phyloP scores from a whole-genome alignment of 1,284 basidiomycete species.

The Rhodotorula sp. region DNA sequence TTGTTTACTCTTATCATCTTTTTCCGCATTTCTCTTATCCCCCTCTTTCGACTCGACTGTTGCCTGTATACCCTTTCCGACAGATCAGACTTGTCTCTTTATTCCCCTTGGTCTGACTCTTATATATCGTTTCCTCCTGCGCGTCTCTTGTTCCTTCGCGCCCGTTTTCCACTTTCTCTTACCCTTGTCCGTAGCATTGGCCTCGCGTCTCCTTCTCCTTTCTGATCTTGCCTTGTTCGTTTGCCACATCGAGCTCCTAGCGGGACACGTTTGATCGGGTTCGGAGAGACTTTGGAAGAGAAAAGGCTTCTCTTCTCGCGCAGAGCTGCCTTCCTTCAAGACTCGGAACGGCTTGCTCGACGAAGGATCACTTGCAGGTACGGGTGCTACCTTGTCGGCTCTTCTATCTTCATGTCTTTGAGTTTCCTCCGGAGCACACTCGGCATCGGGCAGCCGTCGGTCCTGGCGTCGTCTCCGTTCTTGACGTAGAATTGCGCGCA shows the following conservation, averaged over 20 bases:
- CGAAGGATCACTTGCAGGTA: too few species aligned
- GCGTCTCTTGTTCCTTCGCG: background rate
- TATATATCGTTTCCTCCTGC: background rate
- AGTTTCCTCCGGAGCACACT: slow-evolving; percentile 3
- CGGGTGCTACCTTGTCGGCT: background rate
- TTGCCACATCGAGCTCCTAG: too few species aligned
- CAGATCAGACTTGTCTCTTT: background rate
- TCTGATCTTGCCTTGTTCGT: background rate
- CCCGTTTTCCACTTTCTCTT: background rate
- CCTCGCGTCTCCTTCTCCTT: background rate
- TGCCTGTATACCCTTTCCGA: slow-evolving; percentile 7
- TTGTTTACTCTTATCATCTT: background rate
- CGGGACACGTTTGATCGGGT: too few species aligned
- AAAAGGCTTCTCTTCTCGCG: too few species aligned
- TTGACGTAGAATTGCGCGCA: slow-evolving; percentile 14
- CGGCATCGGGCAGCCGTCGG: slow-evolving; percentile 14
- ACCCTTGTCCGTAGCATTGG: background rate
- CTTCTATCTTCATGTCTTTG: background rate
- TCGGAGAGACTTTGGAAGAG: too few species aligned
- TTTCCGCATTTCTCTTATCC: background rate
- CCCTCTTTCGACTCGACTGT: background rate
- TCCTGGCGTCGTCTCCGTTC: slow-evolving; percentile 5
- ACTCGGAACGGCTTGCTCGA: too few species aligned
- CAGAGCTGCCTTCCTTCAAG: too few species aligned
- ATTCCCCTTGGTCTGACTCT: background rate